Percentiles rank a stretch among this genome's conserved stretches.
phyloP scores from a whole-genome alignment of 192 early-diverging fungal species.

The Rhizophagus clarus region DNA sequence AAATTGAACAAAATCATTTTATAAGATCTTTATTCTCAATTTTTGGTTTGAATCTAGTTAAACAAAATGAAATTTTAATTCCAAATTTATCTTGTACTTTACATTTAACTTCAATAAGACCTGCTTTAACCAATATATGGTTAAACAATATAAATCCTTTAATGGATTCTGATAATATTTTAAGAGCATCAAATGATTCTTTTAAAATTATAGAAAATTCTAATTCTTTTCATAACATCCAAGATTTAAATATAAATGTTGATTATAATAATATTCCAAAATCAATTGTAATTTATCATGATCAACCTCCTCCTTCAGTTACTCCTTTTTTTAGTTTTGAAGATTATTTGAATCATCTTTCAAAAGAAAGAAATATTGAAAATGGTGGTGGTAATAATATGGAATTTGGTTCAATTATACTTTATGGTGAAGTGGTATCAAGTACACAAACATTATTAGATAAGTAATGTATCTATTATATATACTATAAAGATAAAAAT shows the following conservation, averaged over 20 bases:
- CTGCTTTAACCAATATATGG: conserved; percentile 8
- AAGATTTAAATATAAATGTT: background rate
- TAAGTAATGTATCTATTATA: conserved; percentile 52
- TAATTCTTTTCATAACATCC: conserved; percentile 31
- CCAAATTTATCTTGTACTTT: background rate
- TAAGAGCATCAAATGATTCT: background rate
- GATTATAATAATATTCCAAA: conserved; percentile 42
- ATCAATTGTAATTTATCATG: conserved; percentile 47
- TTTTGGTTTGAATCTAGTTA: background rate
- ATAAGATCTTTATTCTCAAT: conserved; percentile 1
- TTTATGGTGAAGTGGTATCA: conserved; percentile 76
- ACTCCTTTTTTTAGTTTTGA: conserved; percentile 66
- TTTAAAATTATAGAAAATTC: conserved; percentile 36
- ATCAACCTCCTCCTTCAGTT: conserved; percentile 42
- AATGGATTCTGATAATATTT: background rate
- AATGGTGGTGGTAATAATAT: conserved; percentile 37
- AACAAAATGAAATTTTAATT: background rate
- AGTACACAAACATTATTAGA: conserved; percentile 96
- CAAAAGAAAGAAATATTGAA: conserved; percentile 39
- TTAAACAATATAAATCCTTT: background rate
- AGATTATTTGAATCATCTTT: conserved; percentile 53
- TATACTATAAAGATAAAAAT: background rate
- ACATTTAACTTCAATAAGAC: conserved; percentile 6
- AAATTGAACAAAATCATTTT: background rate
- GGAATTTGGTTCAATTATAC: conserved; percentile 68